Conservation (phyloP, 331 rosid genomes). For the Pyracantha coccinea region DNA sequence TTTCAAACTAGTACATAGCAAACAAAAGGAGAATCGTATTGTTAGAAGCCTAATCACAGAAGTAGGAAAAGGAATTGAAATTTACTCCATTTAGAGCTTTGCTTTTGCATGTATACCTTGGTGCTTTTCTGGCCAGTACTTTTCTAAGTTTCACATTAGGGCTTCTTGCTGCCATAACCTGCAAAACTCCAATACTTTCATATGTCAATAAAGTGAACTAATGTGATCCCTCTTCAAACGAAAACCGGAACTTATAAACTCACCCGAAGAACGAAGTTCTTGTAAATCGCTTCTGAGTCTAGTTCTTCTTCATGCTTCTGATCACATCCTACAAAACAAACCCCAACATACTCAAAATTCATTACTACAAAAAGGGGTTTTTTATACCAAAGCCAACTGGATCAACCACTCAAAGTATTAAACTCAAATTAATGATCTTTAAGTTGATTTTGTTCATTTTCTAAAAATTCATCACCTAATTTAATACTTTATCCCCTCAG, state of each 20-base stretch:
- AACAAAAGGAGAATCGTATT: neutral
- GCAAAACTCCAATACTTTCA: conserved; percentile 16
- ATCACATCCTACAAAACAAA: conserved; percentile 57
- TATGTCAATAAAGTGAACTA: neutral
- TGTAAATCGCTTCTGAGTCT: conserved; percentile 67
- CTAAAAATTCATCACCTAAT: neutral
- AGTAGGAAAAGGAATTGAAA: neutral
- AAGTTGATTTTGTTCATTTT: neutral
- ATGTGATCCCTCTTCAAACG: neutral
- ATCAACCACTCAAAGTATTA: neutral
- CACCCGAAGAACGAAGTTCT: conserved; percentile 84
- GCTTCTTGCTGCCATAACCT: conserved; percentile 98
- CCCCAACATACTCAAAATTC: neutral
- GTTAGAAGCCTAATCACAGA: neutral
- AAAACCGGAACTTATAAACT: conserved; percentile 12
- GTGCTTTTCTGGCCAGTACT: conserved; percentile 32
- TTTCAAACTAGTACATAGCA: conserved; percentile 44
- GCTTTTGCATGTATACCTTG: conserved; percentile 32
- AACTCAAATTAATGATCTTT: neutral
- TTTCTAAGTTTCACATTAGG: conserved; percentile 67
- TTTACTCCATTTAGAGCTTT: neutral
- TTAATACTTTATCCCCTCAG: neutral
- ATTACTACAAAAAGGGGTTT: neutral
- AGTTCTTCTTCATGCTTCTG: conserved; percentile 73
- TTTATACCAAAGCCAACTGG: neutral